A percentile compares a stretch with the other conserved stretches of the same genome.
Conservation (phyloP, 2,329 filamentous ascomycete genomes). For the Sarocladium oryzae region DNA sequence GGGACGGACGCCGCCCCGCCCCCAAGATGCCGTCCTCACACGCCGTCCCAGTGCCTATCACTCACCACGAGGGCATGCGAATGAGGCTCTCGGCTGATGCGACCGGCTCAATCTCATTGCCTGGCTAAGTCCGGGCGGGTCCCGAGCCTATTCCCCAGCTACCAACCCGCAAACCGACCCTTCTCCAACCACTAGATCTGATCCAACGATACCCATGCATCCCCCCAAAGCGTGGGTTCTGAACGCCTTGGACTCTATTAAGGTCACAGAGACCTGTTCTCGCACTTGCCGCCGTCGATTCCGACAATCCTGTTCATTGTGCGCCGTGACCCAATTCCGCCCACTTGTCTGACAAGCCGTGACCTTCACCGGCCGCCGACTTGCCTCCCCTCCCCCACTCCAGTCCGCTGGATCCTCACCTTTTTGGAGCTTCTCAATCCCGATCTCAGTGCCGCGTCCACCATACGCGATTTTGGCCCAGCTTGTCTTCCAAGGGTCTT, state of each 20-base stretch:
- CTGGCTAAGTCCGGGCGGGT: neutral
- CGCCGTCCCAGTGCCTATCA: neutral
- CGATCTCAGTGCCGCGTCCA: slow-evolving; percentile 8
- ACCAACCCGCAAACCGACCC: neutral
- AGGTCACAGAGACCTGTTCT: neutral
- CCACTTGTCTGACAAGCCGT: neutral
- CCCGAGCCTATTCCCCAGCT: neutral
- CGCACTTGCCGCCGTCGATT: neutral
- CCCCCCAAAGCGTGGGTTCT: no score
- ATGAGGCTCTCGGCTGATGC: neutral
- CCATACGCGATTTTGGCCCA: neutral
- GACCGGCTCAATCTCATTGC: slow-evolving; percentile 2
- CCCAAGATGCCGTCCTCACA: neutral
- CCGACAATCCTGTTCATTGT: neutral
- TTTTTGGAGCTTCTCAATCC: slow-evolving; percentile 4
- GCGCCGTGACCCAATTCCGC: slow-evolving; percentile 1
- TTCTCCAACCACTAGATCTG: no score
- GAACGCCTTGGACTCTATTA: neutral
- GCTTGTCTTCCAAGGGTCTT: neutral
- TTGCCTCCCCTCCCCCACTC: neutral
- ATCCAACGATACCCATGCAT: no score
- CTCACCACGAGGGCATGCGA: neutral
- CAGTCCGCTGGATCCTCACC: neutral
- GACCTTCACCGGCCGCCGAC: neutral
- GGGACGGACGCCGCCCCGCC: no score